Conservation (phyloP, 768 basidiomycete genomes). For the Leucogyrophana mollusca region DNA sequence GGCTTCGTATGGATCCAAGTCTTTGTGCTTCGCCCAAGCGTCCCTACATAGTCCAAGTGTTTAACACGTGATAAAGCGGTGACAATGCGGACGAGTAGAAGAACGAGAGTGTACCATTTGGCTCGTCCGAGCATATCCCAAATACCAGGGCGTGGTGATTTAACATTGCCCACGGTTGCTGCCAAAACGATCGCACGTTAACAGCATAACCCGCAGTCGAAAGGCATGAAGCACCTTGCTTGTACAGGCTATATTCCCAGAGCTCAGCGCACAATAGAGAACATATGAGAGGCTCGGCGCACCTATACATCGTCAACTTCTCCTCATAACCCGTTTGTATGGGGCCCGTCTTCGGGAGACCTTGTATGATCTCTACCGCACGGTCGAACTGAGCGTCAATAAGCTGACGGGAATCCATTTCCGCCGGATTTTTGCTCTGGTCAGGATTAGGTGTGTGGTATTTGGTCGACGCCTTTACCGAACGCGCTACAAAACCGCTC, state of each 20-base stretch:
- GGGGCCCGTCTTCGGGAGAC: slow-evolving; percentile 89
- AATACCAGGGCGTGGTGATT: slow-evolving; percentile 73
- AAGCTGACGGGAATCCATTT: slow-evolving; percentile 63
- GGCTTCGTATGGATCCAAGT: slow-evolving; percentile 74
- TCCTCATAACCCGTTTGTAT: slow-evolving; percentile 97
- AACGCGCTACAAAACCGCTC: no score
- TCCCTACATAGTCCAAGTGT: slow-evolving; percentile 53
- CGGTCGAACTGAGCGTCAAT: slow-evolving; percentile 88
- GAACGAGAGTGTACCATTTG: slow-evolving; percentile 68
- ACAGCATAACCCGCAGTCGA: slow-evolving; percentile 4
- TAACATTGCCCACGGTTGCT: slow-evolving; percentile 92
- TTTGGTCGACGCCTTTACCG: no score
- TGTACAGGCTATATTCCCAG: slow-evolving; percentile 63
- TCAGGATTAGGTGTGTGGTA: no score
- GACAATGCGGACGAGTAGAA: slow-evolving; percentile 3
- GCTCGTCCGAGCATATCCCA: slow-evolving; percentile 91
- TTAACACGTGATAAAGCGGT: slow-evolving; percentile 20
- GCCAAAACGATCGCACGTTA: slow-evolving; percentile 6
- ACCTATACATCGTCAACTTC: slow-evolving; percentile 93
- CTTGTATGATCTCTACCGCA: slow-evolving; percentile 92
- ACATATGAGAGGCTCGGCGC: slow-evolving; percentile 14
- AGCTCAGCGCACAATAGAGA: neutral
- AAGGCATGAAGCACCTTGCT: slow-evolving; percentile 65
- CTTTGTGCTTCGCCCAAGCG: slow-evolving; percentile 93
- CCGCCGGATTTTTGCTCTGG: neutral